phyloP scores from a whole-genome alignment of 805 yeast genomes.

The Lachancea fermentati region DNA sequence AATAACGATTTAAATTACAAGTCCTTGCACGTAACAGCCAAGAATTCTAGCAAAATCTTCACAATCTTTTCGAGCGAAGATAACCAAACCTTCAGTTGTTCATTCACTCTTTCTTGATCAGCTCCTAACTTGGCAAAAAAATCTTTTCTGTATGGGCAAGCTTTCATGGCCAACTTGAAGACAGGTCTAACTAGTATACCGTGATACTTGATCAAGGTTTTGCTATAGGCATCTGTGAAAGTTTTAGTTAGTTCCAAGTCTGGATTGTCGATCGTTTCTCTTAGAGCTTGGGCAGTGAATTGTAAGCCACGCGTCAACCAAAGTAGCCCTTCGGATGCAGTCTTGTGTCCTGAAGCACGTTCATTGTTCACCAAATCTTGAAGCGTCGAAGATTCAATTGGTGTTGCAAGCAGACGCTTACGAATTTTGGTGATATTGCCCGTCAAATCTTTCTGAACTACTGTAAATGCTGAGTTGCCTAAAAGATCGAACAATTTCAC shows the following conservation, averaged over 20 bases:
- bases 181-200: slow-evolving; percentile 77
- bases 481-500: slow-evolving; percentile 75
- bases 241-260: slow-evolving; percentile 61
- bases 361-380: slow-evolving; percentile 76
- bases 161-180: slow-evolving; percentile 91
- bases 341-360: slow-evolving; percentile 54
- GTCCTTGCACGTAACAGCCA: slow-evolving; percentile 38
- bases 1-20: not conserved
- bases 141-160: slow-evolving; percentile 86
- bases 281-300: slow-evolving; percentile 86
- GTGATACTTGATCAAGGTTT: slow-evolving; percentile 78
- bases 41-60: slow-evolving; percentile 64
- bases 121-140: slow-evolving; percentile 78
- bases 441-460: slow-evolving; percentile 81
- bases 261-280: slow-evolving; percentile 66
- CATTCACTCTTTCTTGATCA: slow-evolving; percentile 60
- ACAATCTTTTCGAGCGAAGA: slow-evolving; percentile 72
- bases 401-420: slow-evolving; percentile 57
- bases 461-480: slow-evolving; percentile 79
- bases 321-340: slow-evolving; percentile 84
- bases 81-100: slow-evolving; percentile 69
- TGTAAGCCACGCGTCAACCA: slow-evolving; percentile 85
- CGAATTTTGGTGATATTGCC: slow-evolving; percentile 80
- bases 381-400: slow-evolving; percentile 57
- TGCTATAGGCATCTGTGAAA: slow-evolving; percentile 77